Conservation (phyloP, 176 grass and related monocot species). For the Leersia perrieri region DNA sequence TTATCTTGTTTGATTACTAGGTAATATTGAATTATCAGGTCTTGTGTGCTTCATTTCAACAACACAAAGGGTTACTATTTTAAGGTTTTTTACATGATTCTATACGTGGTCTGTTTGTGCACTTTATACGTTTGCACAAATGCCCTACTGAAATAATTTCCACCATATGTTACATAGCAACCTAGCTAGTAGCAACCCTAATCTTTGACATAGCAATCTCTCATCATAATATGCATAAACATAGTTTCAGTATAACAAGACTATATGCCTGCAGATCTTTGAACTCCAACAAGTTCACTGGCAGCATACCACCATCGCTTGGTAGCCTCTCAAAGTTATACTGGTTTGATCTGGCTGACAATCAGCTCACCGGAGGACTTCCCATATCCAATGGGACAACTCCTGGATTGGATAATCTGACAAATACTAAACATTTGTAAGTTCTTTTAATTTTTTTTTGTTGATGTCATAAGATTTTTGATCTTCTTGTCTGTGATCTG, state of each 20-base stretch:
- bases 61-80: background rate
- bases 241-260: background rate
- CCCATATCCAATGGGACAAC: constrained; percentile 58
- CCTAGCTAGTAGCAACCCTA: background rate
- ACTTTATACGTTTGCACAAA: background rate
- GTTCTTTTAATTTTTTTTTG: background rate
- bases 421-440: constrained; percentile 74
- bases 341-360: constrained; percentile 84
- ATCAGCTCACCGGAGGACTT: constrained; percentile 68
- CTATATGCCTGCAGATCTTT: constrained; percentile 63
- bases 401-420: constrained; percentile 77
- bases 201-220: background rate
- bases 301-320: constrained; percentile 59
- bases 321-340: constrained; percentile 67
- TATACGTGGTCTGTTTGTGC: background rate
- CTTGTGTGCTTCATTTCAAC: background rate
- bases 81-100: background rate
- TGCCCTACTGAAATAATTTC: background rate
- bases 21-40: background rate
- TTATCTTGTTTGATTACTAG: background rate
- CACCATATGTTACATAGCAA: background rate
- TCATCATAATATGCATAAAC: background rate
- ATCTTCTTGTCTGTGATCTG: background rate
- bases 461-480: background rate
- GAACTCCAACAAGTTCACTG: constrained; percentile 68